These are phyloP conservation scores for Dimargaris xerosporica DNA, from an alignment of 192 early-diverging fungal species.

Conservation along the genomic window DNA sequence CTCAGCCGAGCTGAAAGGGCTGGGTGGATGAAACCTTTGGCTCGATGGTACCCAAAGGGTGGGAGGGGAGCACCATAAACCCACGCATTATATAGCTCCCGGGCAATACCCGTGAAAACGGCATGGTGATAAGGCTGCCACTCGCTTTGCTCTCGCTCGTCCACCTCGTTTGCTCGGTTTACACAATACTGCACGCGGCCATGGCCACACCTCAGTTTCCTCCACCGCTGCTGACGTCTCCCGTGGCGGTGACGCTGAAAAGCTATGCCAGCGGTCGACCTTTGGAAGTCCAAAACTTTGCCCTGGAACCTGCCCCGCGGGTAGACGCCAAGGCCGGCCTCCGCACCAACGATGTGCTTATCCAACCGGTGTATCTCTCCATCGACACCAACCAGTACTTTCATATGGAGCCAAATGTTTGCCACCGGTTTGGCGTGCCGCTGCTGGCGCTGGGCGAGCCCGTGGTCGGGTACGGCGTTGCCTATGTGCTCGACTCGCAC, in stretches of 20 bases:
- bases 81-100: too few species aligned
- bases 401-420: conserved; percentile 37
- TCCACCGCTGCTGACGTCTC: background rate
- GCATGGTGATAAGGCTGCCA: too few species aligned
- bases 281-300: background rate
- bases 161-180: too few species aligned
- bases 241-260: background rate
- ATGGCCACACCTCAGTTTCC: background rate
- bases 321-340: background rate
- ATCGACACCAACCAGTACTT: conserved; percentile 61
- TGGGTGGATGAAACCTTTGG: too few species aligned
- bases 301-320: background rate
- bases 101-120: too few species aligned
- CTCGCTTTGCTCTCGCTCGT: too few species aligned
- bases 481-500: conserved; percentile 44
- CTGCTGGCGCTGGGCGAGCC: conserved; percentile 32
- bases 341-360: conserved; percentile 13
- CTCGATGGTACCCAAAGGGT: too few species aligned
- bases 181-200: too few species aligned
- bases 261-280: background rate
- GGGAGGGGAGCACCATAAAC: too few species aligned
- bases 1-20: too few species aligned
- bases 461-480: conserved; percentile 41
- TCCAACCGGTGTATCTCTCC: conserved; percentile 49
- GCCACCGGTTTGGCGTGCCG: conserved; percentile 20